Evolutionary conservation across 305 asterid species (phyloP).

Genomic region (Rubia tinctorum): DNA sequence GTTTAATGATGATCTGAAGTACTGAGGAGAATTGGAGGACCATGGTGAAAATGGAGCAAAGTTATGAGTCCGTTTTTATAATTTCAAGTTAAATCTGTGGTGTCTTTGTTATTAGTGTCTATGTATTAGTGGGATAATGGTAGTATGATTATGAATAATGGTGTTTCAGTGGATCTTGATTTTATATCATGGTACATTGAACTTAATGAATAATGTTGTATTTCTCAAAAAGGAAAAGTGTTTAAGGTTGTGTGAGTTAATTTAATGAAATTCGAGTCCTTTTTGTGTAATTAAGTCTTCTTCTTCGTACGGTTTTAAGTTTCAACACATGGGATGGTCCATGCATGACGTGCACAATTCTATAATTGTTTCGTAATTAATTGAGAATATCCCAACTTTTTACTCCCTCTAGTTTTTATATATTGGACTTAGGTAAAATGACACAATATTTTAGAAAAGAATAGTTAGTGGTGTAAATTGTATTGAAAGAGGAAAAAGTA

Average conservation of each 20-base stretch:
- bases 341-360: background rate
- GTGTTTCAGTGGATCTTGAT: background rate
- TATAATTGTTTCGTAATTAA: too few species aligned
- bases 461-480: too few species aligned
- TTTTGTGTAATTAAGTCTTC: background rate
- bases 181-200: background rate
- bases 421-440: too few species aligned
- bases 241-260: background rate
- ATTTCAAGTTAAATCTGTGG: background rate
- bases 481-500: too few species aligned
- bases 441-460: too few species aligned
- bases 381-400: too few species aligned
- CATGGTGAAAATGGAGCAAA: background rate
- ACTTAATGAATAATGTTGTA: background rate
- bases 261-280: background rate
- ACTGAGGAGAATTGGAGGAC: too few species aligned
- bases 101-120: background rate
- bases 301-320: background rate
- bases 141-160: background rate
- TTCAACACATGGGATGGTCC: background rate
- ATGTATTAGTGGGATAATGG: background rate
- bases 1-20: slow-evolving; percentile 51
- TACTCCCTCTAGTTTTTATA: too few species aligned
- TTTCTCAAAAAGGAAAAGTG: background rate
- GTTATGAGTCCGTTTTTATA: background rate